Percentiles rank a stretch among this genome's conserved stretches.
These are phyloP conservation scores for Globomyces pollinis-pini DNA, from an alignment of 192 early-diverging fungal species.

Conservation along the genomic window DNA sequence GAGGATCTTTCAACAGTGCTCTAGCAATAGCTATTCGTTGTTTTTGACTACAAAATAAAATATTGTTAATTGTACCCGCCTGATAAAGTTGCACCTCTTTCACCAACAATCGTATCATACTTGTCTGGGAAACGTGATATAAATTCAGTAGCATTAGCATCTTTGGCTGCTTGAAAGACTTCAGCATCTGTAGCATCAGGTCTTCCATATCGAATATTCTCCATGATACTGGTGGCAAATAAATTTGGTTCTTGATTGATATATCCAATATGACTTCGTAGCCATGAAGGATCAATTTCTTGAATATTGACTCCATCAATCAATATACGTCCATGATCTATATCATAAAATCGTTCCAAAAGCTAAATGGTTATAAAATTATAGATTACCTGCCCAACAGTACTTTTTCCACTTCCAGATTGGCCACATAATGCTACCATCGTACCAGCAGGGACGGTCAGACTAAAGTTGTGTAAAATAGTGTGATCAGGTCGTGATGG, in stretches of 20 bases:
- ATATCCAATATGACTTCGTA: slow-evolving; percentile 30
- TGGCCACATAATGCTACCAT: slow-evolving; percentile 30
- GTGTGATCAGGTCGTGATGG: slow-evolving; percentile 23
- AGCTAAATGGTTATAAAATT: no score
- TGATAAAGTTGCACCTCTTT: slow-evolving; percentile 40
- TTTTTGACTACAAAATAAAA: no score
- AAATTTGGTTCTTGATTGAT: slow-evolving; percentile 36
- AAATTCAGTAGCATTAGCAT: slow-evolving; percentile 73
- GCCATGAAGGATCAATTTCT: slow-evolving; percentile 25
- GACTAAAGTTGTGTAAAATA: slow-evolving; percentile 22
- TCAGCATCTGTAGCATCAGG: slow-evolving; percentile 17
- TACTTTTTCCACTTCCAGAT: slow-evolving; percentile 27
- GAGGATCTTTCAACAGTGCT: slow-evolving; percentile 45
- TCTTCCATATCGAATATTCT: slow-evolving; percentile 30
- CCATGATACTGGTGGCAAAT: slow-evolving; percentile 26
- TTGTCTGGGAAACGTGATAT: slow-evolving; percentile 52
- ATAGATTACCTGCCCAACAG: slow-evolving; percentile 32
- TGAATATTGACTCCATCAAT: slow-evolving; percentile 29
- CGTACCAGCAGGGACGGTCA: slow-evolving; percentile 19
- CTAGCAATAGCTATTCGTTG: slow-evolving; percentile 46
- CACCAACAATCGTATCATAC: slow-evolving; percentile 35
- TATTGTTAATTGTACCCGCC: no score
- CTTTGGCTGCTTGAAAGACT: slow-evolving; percentile 18
- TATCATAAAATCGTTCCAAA: slow-evolving; percentile 38
- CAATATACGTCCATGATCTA: slow-evolving; percentile 13